Percentiles rank a stretch among this genome's conserved stretches.
phyloP scores from a whole-genome alignment of 164 flowering plant species.

The Malania oleifera region DNA sequence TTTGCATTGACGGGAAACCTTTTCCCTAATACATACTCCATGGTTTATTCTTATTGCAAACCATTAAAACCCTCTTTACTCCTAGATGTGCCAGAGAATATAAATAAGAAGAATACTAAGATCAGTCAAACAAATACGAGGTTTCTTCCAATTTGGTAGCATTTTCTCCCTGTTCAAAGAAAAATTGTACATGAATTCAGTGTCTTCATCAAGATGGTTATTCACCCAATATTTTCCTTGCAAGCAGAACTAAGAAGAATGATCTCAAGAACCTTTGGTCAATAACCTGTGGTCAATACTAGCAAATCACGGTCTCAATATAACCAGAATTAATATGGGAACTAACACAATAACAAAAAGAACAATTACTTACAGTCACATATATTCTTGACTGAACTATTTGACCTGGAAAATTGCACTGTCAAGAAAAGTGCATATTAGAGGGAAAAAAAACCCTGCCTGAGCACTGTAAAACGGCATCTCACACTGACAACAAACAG shows the following conservation, averaged over 20 bases:
- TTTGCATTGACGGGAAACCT: constrained; percentile 59
- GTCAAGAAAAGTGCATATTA: background rate
- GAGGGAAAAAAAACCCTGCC: background rate
- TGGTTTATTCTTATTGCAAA: constrained; percentile 34
- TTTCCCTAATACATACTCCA: constrained; percentile 47
- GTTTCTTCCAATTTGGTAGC: constrained; percentile 39
- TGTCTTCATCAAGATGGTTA: constrained; percentile 9
- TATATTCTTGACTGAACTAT: background rate
- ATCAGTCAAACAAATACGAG: constrained; percentile 21
- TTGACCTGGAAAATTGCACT: background rate
- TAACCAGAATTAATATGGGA: background rate
- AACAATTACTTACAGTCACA: background rate
- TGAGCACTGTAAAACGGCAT: background rate
- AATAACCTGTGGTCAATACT: too few relatives aligned
- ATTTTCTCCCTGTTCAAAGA: constrained; percentile 21
- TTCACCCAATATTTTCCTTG: background rate
- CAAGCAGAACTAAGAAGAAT: background rate
- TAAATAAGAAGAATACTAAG: constrained; percentile 9
- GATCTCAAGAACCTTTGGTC: background rate
- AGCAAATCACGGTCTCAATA: background rate
- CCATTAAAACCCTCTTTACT: constrained; percentile 22
- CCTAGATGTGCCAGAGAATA: constrained; percentile 11
- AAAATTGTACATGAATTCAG: constrained; percentile 10
- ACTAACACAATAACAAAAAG: background rate
- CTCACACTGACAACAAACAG: constrained; percentile 5